Conservation (phyloP, 2,329 filamentous ascomycete species). For the Fusarium penzigii region DNA sequence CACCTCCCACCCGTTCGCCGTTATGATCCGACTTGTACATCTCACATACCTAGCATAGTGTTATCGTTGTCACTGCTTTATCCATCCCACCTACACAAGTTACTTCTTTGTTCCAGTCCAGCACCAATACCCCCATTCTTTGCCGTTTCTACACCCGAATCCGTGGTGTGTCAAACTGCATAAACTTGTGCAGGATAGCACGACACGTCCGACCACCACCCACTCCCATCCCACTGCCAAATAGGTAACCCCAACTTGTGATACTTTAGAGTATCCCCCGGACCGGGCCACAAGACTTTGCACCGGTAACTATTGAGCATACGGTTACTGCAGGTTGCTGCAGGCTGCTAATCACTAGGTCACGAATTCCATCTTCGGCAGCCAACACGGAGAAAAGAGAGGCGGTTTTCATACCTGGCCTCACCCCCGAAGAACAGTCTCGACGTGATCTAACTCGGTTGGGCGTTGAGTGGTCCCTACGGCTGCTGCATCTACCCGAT, state of each 20-base stretch:
- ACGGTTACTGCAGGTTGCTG: too few relatives aligned
- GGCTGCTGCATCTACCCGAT: slow-evolving; percentile 35
- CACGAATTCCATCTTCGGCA: too few relatives aligned
- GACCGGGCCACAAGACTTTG: too few relatives aligned
- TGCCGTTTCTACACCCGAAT: slow-evolving; percentile 4
- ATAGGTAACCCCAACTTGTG: too few relatives aligned
- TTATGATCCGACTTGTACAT: slow-evolving; percentile 35
- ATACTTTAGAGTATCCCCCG: too few relatives aligned
- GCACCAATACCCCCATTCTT: slow-evolving; percentile 12
- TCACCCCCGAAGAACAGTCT: not conserved
- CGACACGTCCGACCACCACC: slow-evolving; percentile 3
- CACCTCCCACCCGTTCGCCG: slow-evolving; percentile 35
- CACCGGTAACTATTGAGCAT: too few relatives aligned
- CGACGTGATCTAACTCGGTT: slow-evolving; percentile 20
- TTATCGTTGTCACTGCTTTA: slow-evolving; percentile 14
- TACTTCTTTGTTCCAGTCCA: slow-evolving; percentile 13
- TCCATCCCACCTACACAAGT: slow-evolving; percentile 14
- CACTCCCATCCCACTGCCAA: not conserved
- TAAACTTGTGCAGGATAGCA: slow-evolving; percentile 17
- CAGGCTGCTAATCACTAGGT: too few relatives aligned
- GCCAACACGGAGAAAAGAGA: too few relatives aligned
- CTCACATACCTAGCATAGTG: slow-evolving; percentile 23
- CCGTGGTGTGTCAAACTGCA: slow-evolving; percentile 14
- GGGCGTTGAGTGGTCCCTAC: too few relatives aligned
- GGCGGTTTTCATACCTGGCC: too few relatives aligned